Base-by-base conservation (phyloP, 805 yeast species). In the Peterozyma xylosa region DNA sequence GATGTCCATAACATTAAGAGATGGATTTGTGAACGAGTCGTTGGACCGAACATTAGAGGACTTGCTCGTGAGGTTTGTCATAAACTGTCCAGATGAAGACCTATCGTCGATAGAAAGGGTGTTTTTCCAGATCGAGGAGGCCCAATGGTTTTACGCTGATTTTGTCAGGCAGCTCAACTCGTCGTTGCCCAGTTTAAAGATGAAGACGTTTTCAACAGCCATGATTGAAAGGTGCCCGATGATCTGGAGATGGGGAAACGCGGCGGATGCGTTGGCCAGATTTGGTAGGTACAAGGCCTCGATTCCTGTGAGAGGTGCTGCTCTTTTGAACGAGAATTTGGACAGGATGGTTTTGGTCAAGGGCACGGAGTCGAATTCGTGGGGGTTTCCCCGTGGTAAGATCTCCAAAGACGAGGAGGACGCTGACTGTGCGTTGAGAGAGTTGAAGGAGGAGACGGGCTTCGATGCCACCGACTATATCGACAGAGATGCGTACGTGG, bases 321-420 rank as follows among this genome's bases (percentile, higher is more conserved):
- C 96, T 9, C 68, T 95, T 42, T 73, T 93, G 55, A 89, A 87
- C 57, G 68, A 74, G 42, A 74, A 73, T 32, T 60, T 88, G 67
- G 75, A 80, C 45, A 87, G 86, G 56, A 68, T 87, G 10, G 58
- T 95, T 29, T 65, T 93, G 50, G 95, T 93, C 5, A 81, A 86
- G 57, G 97, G 96, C 3, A 80, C 81, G 41, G 95, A 86, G 50
- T 75, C 89, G 11, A 64, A 67, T 30, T 65, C 84, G 1, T 93
- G 98, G 98, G 85, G 96, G 7, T 93, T 93, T 56, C 99, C 99
- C 5, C 72, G 96, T 60, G 99, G 99, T 5, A 93, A 93, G 63
- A 93, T 93, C 45, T 86, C 95, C 34, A 90, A 93, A 58, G 95
- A 82, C 57, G 99, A 93, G 66, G 68, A 80, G 13, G 99, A 93